A percentile compares a stretch with the other conserved stretches of the same genome.
These are phyloP conservation scores for Prunus yedoensis DNA, from an alignment of 331 rosid genomes.

Conservation along the genomic window DNA sequence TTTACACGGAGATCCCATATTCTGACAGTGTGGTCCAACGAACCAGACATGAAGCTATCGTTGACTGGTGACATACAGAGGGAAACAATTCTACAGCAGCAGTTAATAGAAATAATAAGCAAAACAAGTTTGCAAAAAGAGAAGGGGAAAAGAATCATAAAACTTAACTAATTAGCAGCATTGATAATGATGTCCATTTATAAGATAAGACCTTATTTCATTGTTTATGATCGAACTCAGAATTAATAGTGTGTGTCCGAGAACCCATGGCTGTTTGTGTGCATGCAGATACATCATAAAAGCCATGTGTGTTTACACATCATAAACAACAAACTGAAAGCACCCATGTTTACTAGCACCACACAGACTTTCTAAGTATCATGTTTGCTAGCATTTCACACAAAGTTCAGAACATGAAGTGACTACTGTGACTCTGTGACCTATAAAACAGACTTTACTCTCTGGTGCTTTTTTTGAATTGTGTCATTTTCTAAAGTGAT, in stretches of 20 bases:
- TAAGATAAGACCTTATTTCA: background rate
- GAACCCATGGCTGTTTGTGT: too few relatives aligned
- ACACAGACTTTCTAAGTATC: background rate
- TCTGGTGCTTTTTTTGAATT: background rate
- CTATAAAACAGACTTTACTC: background rate
- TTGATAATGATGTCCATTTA: background rate
- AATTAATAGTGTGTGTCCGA: background rate
- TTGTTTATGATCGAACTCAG: background rate
- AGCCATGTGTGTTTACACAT: too few relatives aligned
- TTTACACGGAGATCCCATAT: constrained; percentile 99
- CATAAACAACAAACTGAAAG: too few relatives aligned
- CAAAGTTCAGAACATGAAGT: background rate
- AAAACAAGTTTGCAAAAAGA: constrained; percentile 13
- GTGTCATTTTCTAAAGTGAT: background rate
- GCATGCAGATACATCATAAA: too few relatives aligned
- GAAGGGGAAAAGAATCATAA: background rate
- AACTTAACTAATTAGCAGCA: background rate
- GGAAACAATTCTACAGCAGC: constrained; percentile 69
- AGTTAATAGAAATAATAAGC: constrained; percentile 27
- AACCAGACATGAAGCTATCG: constrained; percentile 99
- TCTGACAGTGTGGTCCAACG: constrained; percentile 87
- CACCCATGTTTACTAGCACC: background rate
- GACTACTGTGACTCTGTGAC: background rate
- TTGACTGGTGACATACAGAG: constrained; percentile 98
- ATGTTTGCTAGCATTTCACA: background rate